These are phyloP conservation scores for Artemisia tridentata DNA, from an alignment of 129 eudicot genomes.

Conservation along the genomic window DNA sequence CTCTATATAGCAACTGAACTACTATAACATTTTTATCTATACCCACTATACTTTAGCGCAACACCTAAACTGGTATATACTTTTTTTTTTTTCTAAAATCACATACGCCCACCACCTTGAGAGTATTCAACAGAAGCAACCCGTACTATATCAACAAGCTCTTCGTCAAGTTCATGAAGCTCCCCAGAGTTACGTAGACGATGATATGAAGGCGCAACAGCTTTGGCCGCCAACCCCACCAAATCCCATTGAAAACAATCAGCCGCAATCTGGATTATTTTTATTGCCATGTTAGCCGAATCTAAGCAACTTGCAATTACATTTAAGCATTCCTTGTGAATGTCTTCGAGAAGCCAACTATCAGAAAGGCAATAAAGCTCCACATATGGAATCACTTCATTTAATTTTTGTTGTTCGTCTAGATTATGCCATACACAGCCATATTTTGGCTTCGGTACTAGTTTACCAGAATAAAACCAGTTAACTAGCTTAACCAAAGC, in stretches of 20 bases:
- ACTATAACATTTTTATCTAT: conserved; percentile 5
- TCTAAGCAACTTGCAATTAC: conserved; percentile 53
- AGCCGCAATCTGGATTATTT: conserved; percentile 64
- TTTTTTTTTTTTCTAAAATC: not conserved
- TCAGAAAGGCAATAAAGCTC: conserved; percentile 87
- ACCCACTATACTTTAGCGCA: conserved; percentile 19
- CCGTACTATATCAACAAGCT: conserved; percentile 67
- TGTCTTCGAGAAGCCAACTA: conserved; percentile 67
- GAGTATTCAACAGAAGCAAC: conserved; percentile 68
- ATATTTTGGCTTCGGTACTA: conserved; percentile 49
- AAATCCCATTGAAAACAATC: conserved; percentile 59
- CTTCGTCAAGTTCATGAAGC: conserved; percentile 60
- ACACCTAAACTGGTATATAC: not conserved
- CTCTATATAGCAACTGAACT: conserved; percentile 13
- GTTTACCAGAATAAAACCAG: conserved; percentile 64
- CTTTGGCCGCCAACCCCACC: conserved; percentile 60
- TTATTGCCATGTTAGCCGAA: conserved; percentile 50
- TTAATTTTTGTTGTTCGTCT: conserved; percentile 45
- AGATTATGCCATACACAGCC: conserved; percentile 78
- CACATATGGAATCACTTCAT: conserved; percentile 50
- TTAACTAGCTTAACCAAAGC: conserved; percentile 61
- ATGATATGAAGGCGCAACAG: conserved; percentile 60
- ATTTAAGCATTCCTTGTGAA: conserved; percentile 49
- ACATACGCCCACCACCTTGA: conserved; percentile 32
- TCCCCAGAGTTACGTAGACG: conserved; percentile 61